A percentile compares a stretch with the other conserved stretches of the same genome.
These are phyloP conservation scores for Malassezia nana DNA, from an alignment of 1,284 basidiomycete species.

Conservation along the genomic window DNA sequence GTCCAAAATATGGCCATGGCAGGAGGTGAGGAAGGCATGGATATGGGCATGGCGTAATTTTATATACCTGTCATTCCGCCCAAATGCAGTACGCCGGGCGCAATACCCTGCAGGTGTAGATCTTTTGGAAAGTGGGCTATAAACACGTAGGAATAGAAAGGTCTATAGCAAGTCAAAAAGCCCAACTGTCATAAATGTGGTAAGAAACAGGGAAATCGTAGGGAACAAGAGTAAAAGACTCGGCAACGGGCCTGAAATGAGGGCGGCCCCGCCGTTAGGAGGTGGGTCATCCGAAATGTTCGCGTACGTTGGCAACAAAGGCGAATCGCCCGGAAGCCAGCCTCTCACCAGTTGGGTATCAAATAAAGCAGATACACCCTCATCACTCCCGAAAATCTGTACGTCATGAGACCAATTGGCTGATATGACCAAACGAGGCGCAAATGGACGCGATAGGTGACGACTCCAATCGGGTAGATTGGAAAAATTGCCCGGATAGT, in stretches of 20 bases:
- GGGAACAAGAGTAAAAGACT: neutral
- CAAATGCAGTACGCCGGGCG: neutral
- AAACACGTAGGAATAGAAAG: neutral
- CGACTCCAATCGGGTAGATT: constrained; percentile 12
- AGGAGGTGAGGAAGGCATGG: constrained; percentile 10
- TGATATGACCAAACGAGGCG: neutral
- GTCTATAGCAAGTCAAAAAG: neutral
- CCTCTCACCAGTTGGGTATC: neutral
- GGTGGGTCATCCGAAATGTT: neutral
- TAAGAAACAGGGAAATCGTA: neutral
- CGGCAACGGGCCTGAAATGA: neutral
- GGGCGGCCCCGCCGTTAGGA: neutral
- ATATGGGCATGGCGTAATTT: constrained; percentile 5
- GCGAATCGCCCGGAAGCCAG: constrained; percentile 1
- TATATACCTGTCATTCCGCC: neutral
- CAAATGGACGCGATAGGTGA: neutral
- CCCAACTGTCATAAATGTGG: neutral
- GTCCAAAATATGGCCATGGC: constrained; percentile 17
- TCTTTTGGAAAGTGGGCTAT: neutral
- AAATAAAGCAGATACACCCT: constrained; percentile 5
- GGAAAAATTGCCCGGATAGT: constrained; percentile 29
- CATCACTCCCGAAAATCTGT: neutral
- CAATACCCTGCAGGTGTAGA: neutral
- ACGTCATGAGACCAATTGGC: constrained; percentile 7
- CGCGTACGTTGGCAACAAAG: neutral